Evolutionary conservation across 495 filamentous ascomycete species (phyloP), one percentile per base, ranked within the genome.

Genomic region (Evernia prunastri): DNA sequence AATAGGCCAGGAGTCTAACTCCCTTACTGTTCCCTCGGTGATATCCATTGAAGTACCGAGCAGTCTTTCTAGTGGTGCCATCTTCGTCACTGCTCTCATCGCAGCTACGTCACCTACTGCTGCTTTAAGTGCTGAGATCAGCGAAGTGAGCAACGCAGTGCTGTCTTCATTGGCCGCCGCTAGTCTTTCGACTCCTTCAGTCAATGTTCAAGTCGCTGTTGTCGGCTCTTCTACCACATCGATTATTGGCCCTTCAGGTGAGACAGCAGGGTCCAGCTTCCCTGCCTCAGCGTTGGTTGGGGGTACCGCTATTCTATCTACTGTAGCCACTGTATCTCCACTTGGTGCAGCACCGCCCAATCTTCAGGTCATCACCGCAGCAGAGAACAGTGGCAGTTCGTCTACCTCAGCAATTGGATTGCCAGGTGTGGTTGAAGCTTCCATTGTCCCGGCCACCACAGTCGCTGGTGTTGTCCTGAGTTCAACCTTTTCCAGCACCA

Each of bases 131-230:
- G 13, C 23, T 43, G 58, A 45, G 25, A 10, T 35, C n/a, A 59
- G 15, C 58, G 25, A 59, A 43, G 42, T 36, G 18, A 59, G 25
- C 39, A 59, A 31, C 27, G 58, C 58, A 11, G 25, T 45, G 18
- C 36, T 43, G 12, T 31, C 29, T 20, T 59, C 58, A 3, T 43
- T 43, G 25, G 15, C 37, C 12, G 58, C 42, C 27, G 42, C 39
- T 43, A 31, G 25, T 11, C 4, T 59, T 9, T 18, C 36, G 7
- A 43, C 51, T 20, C 33, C 51, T 20, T n/a, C 29, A 35, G 5
- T 54, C 51, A 54, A 33, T 35, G 29, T 54, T 15, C 51, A 54
- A n/a, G 51, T 54, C 2, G 29, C 51, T 9, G 29, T 54, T 33
- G 29, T 33, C 51, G 51, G 51, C 51, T 54, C 51, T 31, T 54